Evolutionary conservation across 257 asterid genomes (phyloP).

Genomic region (Marsdenia floribunda): DNA sequence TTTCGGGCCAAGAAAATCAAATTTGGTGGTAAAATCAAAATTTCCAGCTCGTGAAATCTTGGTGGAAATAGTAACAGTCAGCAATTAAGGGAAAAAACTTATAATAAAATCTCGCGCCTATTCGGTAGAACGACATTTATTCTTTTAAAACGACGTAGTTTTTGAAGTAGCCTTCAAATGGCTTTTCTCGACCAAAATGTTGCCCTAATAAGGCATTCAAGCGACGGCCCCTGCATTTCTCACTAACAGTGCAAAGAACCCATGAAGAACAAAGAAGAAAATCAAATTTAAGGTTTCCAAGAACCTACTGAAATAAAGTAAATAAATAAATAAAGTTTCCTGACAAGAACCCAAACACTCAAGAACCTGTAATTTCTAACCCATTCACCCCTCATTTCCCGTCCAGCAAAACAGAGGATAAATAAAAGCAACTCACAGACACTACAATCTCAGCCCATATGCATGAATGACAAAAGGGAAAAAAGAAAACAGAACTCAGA

Average conservation of each 20-base stretch:
- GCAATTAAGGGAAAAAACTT: constrained; percentile 13
- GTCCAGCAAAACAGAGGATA: constrained; percentile 1
- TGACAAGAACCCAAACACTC: neutral
- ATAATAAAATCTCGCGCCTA: constrained; percentile 17
- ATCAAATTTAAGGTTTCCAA: constrained; percentile 10
- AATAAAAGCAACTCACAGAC: constrained; percentile 1
- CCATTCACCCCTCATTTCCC: constrained; percentile 8
- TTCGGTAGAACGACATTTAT: neutral
- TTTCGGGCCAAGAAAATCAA: neutral
- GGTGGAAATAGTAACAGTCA: constrained; percentile 10
- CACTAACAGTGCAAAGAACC: neutral
- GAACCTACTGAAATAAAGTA: constrained; percentile 9
- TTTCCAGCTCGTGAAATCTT: constrained; percentile 25
- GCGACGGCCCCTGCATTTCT: constrained; percentile 9
- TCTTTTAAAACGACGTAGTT: constrained; percentile 30
- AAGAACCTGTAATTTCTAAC: neutral
- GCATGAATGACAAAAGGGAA: neutral
- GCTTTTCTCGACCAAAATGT: constrained; percentile 14
- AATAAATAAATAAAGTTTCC: neutral
- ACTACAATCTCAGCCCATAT: neutral
- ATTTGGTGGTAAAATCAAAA: neutral
- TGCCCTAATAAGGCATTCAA: constrained; percentile 20
- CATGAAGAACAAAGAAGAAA: neutral
- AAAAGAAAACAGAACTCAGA: constrained; percentile 4
- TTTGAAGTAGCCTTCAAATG: neutral